A percentile compares a stretch with the other conserved stretches of the same genome.
Evolutionary conservation across 306 rosid genomes (phyloP).

Genomic region (Cicer judaicum): DNA sequence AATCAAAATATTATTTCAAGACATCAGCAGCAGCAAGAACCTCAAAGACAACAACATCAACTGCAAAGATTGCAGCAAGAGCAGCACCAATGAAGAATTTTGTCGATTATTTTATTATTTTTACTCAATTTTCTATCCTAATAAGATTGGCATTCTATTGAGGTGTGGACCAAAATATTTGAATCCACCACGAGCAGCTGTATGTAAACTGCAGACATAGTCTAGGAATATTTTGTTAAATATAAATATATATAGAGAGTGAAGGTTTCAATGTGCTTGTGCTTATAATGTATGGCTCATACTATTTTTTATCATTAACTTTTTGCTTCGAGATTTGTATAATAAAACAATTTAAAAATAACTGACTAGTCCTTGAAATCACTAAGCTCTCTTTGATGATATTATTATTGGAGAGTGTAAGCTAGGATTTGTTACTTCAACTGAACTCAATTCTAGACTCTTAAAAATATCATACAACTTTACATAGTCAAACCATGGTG

Average conservation of each 20-base stretch:
- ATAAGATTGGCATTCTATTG: conserved; percentile 5
- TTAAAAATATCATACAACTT: too few relatives aligned
- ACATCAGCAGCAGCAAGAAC: conserved; percentile 45
- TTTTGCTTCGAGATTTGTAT: not conserved
- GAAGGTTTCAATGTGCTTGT: conserved; percentile 1
- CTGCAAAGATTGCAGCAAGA: conserved; percentile 19
- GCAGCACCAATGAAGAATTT: conserved; percentile 34
- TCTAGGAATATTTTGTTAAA: conserved; percentile 24
- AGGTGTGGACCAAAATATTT: not conserved
- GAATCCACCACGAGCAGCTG: not conserved
- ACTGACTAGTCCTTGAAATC: not conserved
- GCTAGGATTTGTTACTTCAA: too few relatives aligned
- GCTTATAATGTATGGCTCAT: not conserved
- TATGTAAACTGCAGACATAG: not conserved
- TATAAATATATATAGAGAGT: not conserved
- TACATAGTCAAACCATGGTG: too few relatives aligned
- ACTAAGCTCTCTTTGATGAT: not conserved
- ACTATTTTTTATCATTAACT: not conserved
- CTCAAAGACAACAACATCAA: conserved; percentile 34
- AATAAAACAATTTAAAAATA: not conserved
- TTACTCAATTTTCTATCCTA: conserved; percentile 10
- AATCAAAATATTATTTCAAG: conserved; percentile 41
- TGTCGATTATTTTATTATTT: not conserved
- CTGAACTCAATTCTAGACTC: too few relatives aligned
- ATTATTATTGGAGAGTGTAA: too few relatives aligned